Percentiles rank a stretch among this genome's conserved stretches.
These are phyloP conservation scores for Pyrus bretschneideri DNA, from an alignment of 306 rosid genomes.

Conservation along the genomic window DNA sequence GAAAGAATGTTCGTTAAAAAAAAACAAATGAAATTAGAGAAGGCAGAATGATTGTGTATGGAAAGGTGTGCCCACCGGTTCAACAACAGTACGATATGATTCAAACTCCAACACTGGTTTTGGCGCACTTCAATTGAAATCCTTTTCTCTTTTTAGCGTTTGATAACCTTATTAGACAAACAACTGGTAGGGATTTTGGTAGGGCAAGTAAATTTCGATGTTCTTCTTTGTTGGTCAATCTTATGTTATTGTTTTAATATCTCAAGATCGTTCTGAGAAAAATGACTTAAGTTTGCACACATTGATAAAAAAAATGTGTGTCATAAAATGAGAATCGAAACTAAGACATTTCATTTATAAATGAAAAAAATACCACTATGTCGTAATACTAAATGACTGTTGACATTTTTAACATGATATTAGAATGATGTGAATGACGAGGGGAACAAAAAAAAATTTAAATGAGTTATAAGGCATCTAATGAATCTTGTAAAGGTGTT, in stretches of 20 bases:
- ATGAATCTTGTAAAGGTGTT: too few species aligned
- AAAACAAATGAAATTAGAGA: background rate
- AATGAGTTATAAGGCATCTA: too few species aligned
- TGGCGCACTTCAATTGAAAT: background rate
- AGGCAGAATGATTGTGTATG: background rate
- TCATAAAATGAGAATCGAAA: too few species aligned
- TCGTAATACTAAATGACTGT: too few species aligned
- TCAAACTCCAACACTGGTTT: background rate
- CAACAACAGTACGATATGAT: background rate
- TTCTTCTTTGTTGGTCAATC: background rate
- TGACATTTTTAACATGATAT: too few species aligned
- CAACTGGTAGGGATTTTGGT: too few species aligned
- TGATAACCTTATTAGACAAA: background rate
- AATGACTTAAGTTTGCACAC: background rate
- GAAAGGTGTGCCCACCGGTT: background rate
- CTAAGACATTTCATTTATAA: accelerated
- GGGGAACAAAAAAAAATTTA: too few species aligned
- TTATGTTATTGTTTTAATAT: too few species aligned
- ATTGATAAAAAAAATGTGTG: too few species aligned
- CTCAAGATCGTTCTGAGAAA: background rate
- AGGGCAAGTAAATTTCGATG: background rate
- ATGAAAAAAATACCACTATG: too few species aligned
- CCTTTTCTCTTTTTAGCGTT: background rate
- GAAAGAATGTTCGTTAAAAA: background rate
- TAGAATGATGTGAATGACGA: too few species aligned